Base-by-base conservation (phyloP, 495 filamentous ascomycete genomes). In the Penicillium silybi region DNA sequence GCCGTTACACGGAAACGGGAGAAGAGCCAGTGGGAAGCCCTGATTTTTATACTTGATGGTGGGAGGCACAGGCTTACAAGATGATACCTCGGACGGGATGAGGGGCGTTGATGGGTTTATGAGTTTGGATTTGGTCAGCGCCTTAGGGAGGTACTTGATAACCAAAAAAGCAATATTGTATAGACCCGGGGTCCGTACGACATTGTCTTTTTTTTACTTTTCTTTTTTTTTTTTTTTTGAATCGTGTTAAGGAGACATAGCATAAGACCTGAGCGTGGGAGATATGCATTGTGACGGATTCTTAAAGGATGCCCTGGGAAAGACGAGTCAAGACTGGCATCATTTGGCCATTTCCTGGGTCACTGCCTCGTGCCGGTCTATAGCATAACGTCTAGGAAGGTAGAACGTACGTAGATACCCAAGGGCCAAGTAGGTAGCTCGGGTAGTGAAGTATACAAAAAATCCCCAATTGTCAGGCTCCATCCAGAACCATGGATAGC, bases 401-500 rank as follows among this genome's bases (percentile, higher is more conserved):
- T n/a, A n/a, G n/a, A n/a, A n/a, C n/a, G n/a, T n/a, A n/a, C n/a
- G 2, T 42, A 25, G 16, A 42, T 16, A 22, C 13, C 22, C 19
- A 22, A 42, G 15, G n/a, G n/a, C n/a, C 13, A 8, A 41, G 38
- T 41, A 4, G 38, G n/a, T 2, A 37, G 9, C 11, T 32, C 10
- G 29, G 29, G 26, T 29, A 29, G 7, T 29, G 26, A 32, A 32
- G 29, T 32, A 32, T 32, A 32, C 29, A 32, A 32, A 32, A 32
- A 32, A 37, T 13, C 11, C 18, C 15, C 6, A 1, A 7, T 4
- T 34, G 26, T 13, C 13, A 38, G 44, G 44, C 27, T 54, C 51
- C 50, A 58, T 61, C n/a, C 41, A 37, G 52, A 57, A 62, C 59
- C 56, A 63, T 53, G 58, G 58, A 56, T 48, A 52, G 54, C 53